Evolutionary conservation across 495 filamentous ascomycete genomes (phyloP), one percentile per base, ranked within the genome.

Genomic region (Daldinia bambusicola): DNA sequence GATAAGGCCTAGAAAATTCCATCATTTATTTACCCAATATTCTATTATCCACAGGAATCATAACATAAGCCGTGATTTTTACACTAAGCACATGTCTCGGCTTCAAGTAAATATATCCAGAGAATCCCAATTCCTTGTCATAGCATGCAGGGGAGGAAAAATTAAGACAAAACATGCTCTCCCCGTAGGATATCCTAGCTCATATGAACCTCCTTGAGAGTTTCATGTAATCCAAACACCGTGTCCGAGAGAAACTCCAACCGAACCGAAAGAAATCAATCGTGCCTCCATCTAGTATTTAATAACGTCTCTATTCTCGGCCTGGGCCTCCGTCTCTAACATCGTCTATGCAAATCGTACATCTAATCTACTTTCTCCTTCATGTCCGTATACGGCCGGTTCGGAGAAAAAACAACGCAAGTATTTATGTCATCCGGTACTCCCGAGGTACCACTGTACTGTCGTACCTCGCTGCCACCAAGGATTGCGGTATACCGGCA

Each of bases 241-340:
- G 40, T 62, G 36, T 48, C 12, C 41, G 55, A 45, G n/a, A 52
- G 5, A 52, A 63, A 61, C 22, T 40, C 61, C 41, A 41, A 26
- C n/a, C 31, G 4, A 36, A 36, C 26, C 26, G 26, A 63, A 26
- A 53, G 0, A 63, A 37, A 57, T 10, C 51, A 51, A 45, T 10
- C n/a, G 26, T 12, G 37, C 26, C 38, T 37, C 38, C 20, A 40
- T 68, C 50, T 63, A 64, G 13, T 59, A 32, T 34, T 37, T 61
- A 16, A 51, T 50, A 40, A 22, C 58, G 16, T 38, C 43, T 65
- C 61, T 62, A 61, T 61, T 45, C 61, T 14, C 37, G 66, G 75
- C 71, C 63, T 67, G 75, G 69, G 71, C 75, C 55, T 1, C 75
- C 75, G 14, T 56, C 69, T 76, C 62, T 76, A 74, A 57, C 55